A percentile compares a stretch with the other conserved stretches of the same genome.
Conservation (phyloP, 345 rosid genomes). For the Lumnitzera racemosa region DNA sequence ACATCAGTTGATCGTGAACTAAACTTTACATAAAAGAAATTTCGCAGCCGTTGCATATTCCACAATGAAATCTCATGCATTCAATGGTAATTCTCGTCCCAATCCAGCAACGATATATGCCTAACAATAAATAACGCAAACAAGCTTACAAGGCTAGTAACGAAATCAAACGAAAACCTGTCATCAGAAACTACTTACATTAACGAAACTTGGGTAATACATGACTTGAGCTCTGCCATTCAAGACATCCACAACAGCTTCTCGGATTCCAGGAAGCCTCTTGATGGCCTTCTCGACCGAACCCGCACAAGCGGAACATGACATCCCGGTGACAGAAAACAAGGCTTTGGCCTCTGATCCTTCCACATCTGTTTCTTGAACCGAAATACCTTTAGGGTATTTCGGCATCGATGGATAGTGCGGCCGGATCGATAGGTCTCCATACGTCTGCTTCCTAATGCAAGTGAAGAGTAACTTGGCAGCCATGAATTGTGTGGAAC, state of each 20-base stretch:
- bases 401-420: constrained; percentile 65
- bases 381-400: constrained; percentile 45
- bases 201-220: constrained; percentile 50
- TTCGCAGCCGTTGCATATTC: too few species aligned
- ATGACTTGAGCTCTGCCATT: constrained; percentile 59
- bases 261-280: constrained; percentile 72
- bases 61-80: too few species aligned
- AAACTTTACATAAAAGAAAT: too few species aligned
- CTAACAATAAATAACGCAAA: too few species aligned
- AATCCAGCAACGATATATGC: too few species aligned
- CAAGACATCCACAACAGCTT: constrained; percentile 70
- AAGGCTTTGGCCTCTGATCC: constrained; percentile 42
- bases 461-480: constrained; percentile 58
- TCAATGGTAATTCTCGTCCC: too few species aligned
- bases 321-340: constrained; percentile 74
- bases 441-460: constrained; percentile 41
- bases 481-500: constrained; percentile 36
- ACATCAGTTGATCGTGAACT: too few species aligned
- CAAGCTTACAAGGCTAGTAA: too few species aligned
- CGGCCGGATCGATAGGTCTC: constrained; percentile 40
- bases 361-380: constrained; percentile 15
- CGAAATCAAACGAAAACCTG: too few species aligned
- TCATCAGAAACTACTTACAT: constrained; percentile 31
- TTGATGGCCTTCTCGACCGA: constrained; percentile 89
- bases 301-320: constrained; percentile 88